Evolutionary conservation across 2,329 filamentous ascomycete genomes (phyloP).

Genomic region (Talaromyces verruculosus): DNA sequence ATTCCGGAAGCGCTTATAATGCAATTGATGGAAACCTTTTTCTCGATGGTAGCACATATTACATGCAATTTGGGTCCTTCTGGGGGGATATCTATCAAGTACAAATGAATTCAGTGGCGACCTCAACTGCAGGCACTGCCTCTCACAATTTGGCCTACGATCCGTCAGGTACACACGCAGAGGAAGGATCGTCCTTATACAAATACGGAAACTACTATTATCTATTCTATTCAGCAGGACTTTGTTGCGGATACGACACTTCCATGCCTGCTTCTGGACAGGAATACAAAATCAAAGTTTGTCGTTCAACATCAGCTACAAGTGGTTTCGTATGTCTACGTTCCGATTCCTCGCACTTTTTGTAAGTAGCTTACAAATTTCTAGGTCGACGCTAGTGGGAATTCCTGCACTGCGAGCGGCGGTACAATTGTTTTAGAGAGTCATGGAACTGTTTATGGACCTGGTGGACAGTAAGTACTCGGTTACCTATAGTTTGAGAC

Average conservation of each 20-base stretch:
- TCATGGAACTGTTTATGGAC: slow-evolving; percentile 63
- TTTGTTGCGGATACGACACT: slow-evolving; percentile 60
- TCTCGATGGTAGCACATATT: slow-evolving; percentile 43
- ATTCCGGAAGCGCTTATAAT: slow-evolving; percentile 51
- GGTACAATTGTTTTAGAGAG: slow-evolving; percentile 62
- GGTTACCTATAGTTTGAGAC: background rate
- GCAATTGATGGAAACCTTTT: slow-evolving; percentile 62
- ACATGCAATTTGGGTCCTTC: slow-evolving; percentile 67
- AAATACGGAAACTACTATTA: slow-evolving; percentile 61
- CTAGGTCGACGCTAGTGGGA: background rate
- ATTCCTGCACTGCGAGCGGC: slow-evolving; percentile 55
- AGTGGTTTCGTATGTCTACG: slow-evolving; percentile 52
- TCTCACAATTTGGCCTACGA: background rate
- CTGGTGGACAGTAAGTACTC: slow-evolving; percentile 62
- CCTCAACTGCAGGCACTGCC: slow-evolving; percentile 36
- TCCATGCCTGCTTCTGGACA: slow-evolving; percentile 53
- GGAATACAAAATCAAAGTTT: slow-evolving; percentile 68
- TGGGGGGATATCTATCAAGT: slow-evolving; percentile 66
- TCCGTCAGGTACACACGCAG: background rate
- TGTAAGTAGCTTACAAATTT: background rate
- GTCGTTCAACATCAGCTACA: slow-evolving; percentile 55
- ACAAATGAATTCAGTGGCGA: slow-evolving; percentile 44
- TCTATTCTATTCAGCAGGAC: slow-evolving; percentile 62
- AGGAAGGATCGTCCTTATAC: slow-evolving; percentile 42
- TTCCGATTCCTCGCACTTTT: background rate